Evolutionary conservation across 1,284 basidiomycete genomes (phyloP).

Genomic region (Cutaneotrichosporon daszewskae): DNA sequence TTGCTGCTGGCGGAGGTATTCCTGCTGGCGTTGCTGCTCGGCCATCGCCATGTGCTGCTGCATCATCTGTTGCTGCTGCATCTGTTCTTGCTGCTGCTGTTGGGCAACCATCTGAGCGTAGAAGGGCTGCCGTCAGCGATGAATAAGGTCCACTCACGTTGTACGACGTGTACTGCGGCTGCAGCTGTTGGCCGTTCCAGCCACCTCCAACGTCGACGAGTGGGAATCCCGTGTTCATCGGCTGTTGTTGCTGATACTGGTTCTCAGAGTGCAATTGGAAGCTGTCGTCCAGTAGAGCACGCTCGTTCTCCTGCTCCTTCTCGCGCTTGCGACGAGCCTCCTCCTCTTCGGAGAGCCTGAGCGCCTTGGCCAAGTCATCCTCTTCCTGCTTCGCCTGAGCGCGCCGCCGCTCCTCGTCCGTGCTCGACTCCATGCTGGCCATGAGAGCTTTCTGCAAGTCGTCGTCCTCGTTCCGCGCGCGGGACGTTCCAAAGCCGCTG

Average conservation of each 20-base stretch:
- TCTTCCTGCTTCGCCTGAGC: slow-evolving; percentile 53
- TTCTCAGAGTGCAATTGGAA: slow-evolving; percentile 54
- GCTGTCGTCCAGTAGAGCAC: slow-evolving; percentile 77
- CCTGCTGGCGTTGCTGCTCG: slow-evolving; percentile 47
- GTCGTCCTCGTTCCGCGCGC: slow-evolving; percentile 60
- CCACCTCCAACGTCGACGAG: slow-evolving; percentile 57
- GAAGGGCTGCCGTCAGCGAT: slow-evolving; percentile 44
- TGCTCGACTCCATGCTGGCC: slow-evolving; percentile 70
- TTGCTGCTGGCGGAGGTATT: slow-evolving; percentile 42
- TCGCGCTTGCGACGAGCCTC: slow-evolving; percentile 65
- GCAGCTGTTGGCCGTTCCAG: slow-evolving; percentile 49
- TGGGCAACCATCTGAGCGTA: slow-evolving; percentile 48
- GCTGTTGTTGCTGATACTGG: slow-evolving; percentile 41
- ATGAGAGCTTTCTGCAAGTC: slow-evolving; percentile 78
- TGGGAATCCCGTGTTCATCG: slow-evolving; percentile 48
- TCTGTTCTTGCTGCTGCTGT: slow-evolving; percentile 52
- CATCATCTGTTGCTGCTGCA: slow-evolving; percentile 43
- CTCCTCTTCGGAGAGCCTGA: slow-evolving; percentile 81
- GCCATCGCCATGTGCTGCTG: slow-evolving; percentile 59
- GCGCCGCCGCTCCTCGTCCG: slow-evolving; percentile 63
- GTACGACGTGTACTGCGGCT: slow-evolving; percentile 58
- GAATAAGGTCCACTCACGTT: slow-evolving; percentile 33
- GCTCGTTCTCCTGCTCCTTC: slow-evolving; percentile 67
- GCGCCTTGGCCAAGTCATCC: slow-evolving; percentile 69
- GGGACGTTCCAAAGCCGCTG: neutral